Conservation (phyloP, 768 basidiomycete species). For the Terana coerulea region DNA sequence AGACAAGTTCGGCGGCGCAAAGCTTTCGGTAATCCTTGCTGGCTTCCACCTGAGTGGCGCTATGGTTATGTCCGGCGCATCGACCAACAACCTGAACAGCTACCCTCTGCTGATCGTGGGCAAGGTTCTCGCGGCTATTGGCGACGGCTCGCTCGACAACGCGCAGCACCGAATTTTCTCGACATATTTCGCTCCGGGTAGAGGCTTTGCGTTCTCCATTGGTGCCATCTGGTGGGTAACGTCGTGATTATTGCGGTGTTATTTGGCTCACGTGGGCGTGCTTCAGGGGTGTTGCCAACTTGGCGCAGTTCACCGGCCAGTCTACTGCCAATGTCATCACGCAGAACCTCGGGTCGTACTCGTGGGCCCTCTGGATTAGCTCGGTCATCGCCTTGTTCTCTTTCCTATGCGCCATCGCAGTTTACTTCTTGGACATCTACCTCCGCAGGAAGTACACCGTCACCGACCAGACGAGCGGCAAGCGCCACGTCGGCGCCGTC, state of each 20-base stretch:
- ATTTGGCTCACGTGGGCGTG: not conserved
- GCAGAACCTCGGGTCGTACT: constrained; percentile 33
- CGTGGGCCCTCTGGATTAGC: constrained; percentile 42
- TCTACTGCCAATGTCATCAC: constrained; percentile 40
- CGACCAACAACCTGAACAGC: constrained; percentile 36
- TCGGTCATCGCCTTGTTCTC: constrained; percentile 36
- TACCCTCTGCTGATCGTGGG: constrained; percentile 37
- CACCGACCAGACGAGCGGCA: constrained; percentile 34
- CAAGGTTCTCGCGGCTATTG: constrained; percentile 37
- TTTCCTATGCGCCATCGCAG: constrained; percentile 32
- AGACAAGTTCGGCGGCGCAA: constrained; percentile 38
- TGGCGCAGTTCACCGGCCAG: constrained; percentile 39
- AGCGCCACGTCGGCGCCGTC: constrained; percentile 22
- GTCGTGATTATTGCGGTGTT: not conserved
- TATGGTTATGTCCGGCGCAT: constrained; percentile 34
- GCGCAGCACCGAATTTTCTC: constrained; percentile 42
- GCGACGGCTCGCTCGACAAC: constrained; percentile 39
- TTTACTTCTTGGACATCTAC: constrained; percentile 35
- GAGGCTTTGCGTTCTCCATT: constrained; percentile 37
- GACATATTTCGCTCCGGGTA: constrained; percentile 41
- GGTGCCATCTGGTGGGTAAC: constrained; percentile 28
- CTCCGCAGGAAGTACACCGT: constrained; percentile 32
- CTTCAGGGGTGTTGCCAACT: constrained; percentile 34
- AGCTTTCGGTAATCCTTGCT: constrained; percentile 34
- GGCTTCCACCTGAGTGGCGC: constrained; percentile 35